Evolutionary conservation across 1,139 yeast species (phyloP), one percentile per base, ranked within the genome.

Genomic region (Blastobotrys illinoisensis): DNA sequence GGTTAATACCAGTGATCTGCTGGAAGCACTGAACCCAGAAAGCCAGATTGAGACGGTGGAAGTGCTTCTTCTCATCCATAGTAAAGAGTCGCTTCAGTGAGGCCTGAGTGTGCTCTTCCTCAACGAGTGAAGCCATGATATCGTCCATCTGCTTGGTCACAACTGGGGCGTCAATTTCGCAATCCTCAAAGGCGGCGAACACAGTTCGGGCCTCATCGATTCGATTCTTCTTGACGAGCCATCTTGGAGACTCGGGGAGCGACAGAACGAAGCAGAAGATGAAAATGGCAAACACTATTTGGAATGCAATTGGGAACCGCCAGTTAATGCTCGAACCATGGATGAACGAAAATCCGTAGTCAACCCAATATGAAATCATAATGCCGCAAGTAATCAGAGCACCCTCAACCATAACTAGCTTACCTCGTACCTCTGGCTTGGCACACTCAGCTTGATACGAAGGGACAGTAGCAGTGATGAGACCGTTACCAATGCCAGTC

Each of bases 401-500:
- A 61, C 89, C 91, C 68, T 85, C 88, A 63, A 84, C 72, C 64
- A 80, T 78, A 52, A 86, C 89, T 65, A 85, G 76, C 60, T 79
- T 74, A 63, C 95, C 95, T 74, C 95, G 81, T 65, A 79, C 79
- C 62, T 82, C 81, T 7, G 91, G 83, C 58, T 78, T 77, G 14
- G 91, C 82, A 78, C 85, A 80, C 71, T 87, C 95, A 0, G 93
- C 81, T 69, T 86, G 89, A 83, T 88, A 86, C 60, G 85, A 83
- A 14, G 95, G 95, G 56, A 86, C 83, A 43, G 91, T 85, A 28
- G 91, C 86, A 20, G 93, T 86, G 66, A 83, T 84, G 68, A 85
- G 68, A 60, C 95, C 95, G 61, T 85, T 84, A 62, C 95, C 95
- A 46, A 84, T 59, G 59, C 96, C 96, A n/a, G 89, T 80, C 47